Base-by-base conservation (phyloP, 2,329 filamentous ascomycete species). In the Penicillium sp. region DNA sequence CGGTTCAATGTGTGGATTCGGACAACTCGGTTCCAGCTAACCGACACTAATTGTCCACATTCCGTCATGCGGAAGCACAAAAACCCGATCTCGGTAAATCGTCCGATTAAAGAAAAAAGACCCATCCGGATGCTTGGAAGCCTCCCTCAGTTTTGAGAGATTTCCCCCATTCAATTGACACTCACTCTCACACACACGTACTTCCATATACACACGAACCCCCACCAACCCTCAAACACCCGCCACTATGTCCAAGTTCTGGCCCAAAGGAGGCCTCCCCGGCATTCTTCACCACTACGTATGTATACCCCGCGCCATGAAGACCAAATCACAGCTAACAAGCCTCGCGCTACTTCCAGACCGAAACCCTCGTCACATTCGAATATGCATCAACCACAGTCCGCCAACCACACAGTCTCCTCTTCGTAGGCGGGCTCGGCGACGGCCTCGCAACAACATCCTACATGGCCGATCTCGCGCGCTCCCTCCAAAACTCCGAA, bases 401-500 rank as follows among this genome's bases (percentile, higher is more conserved):
- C 56, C 58, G 53, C 27, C 74, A 75, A 58, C 72, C 71, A 9
- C 65, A 83, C 68, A 81, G 78, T 16, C 68, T 86, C 46, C 67
- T 86, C 61, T 85, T 82, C 71, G 72, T 86, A 47, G 82, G 80
- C 56, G 84, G 84, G 38, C 76, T 87, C 18, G 77, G 75, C 48
- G 84, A 86, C 69, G 82, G 80, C 40, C 74, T 83, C 50, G 76
- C 79, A 38, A 81, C 78, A 11, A 81, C 84, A 7, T 69, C 73
- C 10, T 86, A 84, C 67, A 75, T 82, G 41, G 69, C 76, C 46
- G 66, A 74, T 14, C 74, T 87, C 45, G 79, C 79, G 3, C 56
- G 69, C 27, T 66, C 75, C 1, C 74, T 86, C 9, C 63, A 72
- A 0, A 73, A 77, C 0, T 71, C 76, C 3, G 69, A 70, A 55